Conservation (phyloP, 371 early-diverging fungal genomes). For the Mucor saturninus region DNA sequence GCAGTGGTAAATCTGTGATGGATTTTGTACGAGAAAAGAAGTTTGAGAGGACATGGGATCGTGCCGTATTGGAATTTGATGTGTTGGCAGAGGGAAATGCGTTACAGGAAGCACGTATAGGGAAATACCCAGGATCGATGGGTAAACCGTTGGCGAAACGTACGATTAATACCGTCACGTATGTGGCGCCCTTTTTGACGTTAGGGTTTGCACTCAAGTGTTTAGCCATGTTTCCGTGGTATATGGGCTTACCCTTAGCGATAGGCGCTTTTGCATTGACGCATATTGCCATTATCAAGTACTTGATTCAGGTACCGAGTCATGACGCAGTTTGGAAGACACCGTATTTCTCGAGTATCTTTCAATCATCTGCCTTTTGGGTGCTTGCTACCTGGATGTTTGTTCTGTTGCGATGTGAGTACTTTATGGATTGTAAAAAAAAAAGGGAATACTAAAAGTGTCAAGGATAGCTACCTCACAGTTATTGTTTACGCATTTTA, state of each 20-base stretch:
- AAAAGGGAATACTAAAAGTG: background rate
- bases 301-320: slow-evolving; percentile 60
- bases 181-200: slow-evolving; percentile 71
- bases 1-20: slow-evolving; percentile 51
- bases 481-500: slow-evolving; percentile 62
- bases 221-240: slow-evolving; percentile 76
- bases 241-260: slow-evolving; percentile 72
- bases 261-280: slow-evolving; percentile 55
- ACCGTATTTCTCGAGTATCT: slow-evolving; percentile 86
- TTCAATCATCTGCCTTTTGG: slow-evolving; percentile 81
- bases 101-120: slow-evolving; percentile 28
- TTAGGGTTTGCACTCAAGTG: slow-evolving; percentile 64
- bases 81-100: slow-evolving; percentile 47
- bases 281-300: slow-evolving; percentile 65
- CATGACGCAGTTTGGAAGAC: slow-evolving; percentile 69
- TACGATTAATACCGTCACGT: slow-evolving; percentile 66
- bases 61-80: slow-evolving; percentile 55
- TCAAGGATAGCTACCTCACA: slow-evolving; percentile 61
- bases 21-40: slow-evolving; percentile 57
- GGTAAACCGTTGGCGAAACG: slow-evolving; percentile 49
- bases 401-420: slow-evolving; percentile 37
- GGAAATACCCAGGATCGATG: slow-evolving; percentile 39
- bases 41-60: slow-evolving; percentile 42
- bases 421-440: no score
- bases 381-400: slow-evolving; percentile 67